A percentile compares a stretch with the other conserved stretches of the same genome.
Evolutionary conservation across 2,329 filamentous ascomycete genomes (phyloP).

Genomic region (Endoconidiophora polonica): DNA sequence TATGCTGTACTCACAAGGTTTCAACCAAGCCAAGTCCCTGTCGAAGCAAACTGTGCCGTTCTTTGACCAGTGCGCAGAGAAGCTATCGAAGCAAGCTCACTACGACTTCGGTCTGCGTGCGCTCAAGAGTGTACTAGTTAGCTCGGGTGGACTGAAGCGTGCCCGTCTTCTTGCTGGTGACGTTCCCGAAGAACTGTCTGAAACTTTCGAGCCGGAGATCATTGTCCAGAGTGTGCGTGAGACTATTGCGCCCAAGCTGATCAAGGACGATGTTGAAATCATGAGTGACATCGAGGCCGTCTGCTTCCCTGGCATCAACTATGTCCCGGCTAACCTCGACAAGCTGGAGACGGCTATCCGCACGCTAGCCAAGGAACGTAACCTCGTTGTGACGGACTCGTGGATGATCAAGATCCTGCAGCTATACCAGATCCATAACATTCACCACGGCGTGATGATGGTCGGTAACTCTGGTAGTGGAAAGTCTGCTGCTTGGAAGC

Average conservation of each 20-base stretch:
- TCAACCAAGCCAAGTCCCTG: conserved; percentile 85
- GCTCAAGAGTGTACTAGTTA: conserved; percentile 94
- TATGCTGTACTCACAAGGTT: conserved; percentile 99
- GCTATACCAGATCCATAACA: conserved; percentile 91
- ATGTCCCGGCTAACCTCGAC: conserved; percentile 74
- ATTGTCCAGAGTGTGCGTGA: conserved; percentile 97
- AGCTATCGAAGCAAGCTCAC: conserved; percentile 87
- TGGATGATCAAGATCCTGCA: conserved; percentile 98
- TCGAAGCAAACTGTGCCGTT: conserved; percentile 96
- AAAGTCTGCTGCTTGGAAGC: conserved; percentile 89
- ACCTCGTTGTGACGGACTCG: conserved; percentile 76
- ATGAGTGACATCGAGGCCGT: conserved; percentile 70
- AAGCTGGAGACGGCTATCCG: conserved; percentile 67
- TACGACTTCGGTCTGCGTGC: conserved; percentile 98
- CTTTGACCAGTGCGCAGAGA: conserved; percentile 75
- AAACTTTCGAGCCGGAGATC: conserved; percentile 72
- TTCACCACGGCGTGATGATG: conserved; percentile 99
- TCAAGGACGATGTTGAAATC: conserved; percentile 75
- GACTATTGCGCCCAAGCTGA: conserved; percentile 94
- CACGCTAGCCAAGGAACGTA: conserved; percentile 65
- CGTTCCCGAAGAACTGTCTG: conserved; percentile 25
- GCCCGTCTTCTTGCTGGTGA: conserved; percentile 43
- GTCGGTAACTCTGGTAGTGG: conserved; percentile 94
- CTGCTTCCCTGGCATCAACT: conserved; percentile 85
- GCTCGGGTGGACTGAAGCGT: conserved; percentile 90